These are phyloP conservation scores for Colletotrichum theobromicola DNA, from an alignment of 2,329 filamentous ascomycete species.

Conservation along the genomic window DNA sequence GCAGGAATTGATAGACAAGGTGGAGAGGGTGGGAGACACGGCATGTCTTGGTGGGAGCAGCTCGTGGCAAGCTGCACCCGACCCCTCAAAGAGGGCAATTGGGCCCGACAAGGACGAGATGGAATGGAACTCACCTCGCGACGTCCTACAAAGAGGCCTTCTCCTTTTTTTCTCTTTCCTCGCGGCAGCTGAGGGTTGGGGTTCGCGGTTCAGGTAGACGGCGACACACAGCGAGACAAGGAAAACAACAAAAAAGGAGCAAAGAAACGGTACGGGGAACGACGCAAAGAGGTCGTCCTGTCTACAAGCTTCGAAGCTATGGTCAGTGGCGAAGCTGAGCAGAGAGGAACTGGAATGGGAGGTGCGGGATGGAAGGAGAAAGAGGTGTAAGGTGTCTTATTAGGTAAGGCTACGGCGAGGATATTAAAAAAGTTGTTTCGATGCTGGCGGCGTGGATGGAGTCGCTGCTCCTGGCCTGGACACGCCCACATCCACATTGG, in stretches of 20 bases:
- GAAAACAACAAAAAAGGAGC: not conserved
- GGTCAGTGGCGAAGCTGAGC: conserved; percentile 7
- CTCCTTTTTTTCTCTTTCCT: conserved; percentile 8
- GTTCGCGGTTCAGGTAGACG: not conserved
- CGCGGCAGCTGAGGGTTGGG: not conserved
- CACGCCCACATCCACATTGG: not conserved
- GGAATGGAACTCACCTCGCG: conserved; percentile 6
- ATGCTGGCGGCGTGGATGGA: conserved; percentile 1
- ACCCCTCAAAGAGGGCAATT: not conserved
- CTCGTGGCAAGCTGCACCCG: not conserved
- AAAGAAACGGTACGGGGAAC: not conserved
- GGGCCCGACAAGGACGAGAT: not conserved
- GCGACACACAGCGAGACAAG: not conserved
- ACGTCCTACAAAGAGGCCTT: not conserved
- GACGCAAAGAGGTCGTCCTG: not conserved
- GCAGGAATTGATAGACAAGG: conserved; percentile 5
- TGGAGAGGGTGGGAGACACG: not conserved
- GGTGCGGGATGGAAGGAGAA: not conserved
- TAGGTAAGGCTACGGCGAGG: conserved; percentile 14
- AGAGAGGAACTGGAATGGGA: not conserved
- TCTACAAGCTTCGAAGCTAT: conserved; percentile 8
- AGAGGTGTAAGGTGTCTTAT: conserved; percentile 13
- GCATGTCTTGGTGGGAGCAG: not conserved
- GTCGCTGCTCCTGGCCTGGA: not conserved
- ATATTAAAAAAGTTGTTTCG: conserved; percentile 4